Percentiles rank a stretch among this genome's conserved stretches.
These are phyloP conservation scores for Candida suzukii DNA, from an alignment of 805 yeast genomes.

Conservation along the genomic window DNA sequence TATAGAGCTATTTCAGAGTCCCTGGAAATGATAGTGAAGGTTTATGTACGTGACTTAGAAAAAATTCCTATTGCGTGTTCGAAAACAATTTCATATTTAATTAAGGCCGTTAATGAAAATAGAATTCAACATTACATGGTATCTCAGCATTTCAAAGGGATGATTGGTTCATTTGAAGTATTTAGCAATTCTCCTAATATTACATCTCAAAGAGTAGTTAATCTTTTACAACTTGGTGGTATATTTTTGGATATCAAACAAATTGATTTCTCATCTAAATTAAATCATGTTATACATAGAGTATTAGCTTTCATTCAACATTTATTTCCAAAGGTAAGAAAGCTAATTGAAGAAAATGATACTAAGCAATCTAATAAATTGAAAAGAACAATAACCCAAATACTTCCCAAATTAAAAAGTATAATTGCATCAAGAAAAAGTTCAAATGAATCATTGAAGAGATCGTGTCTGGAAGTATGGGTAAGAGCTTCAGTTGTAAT, in stretches of 20 bases:
- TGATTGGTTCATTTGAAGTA: neutral
- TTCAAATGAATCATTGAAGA: slow-evolving; percentile 8
- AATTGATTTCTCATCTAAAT: neutral
- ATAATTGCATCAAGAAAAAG: slow-evolving; percentile 8
- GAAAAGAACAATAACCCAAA: slow-evolving; percentile 1
- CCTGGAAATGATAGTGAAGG: slow-evolving; percentile 6
- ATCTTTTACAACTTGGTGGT: neutral
- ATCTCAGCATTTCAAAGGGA: slow-evolving; percentile 7
- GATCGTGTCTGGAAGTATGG: slow-evolving; percentile 14
- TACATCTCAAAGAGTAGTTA: neutral
- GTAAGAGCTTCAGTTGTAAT: slow-evolving; percentile 9
- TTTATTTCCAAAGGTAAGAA: slow-evolving; percentile 7
- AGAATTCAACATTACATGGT: slow-evolving; percentile 2
- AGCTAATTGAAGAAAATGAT: neutral
- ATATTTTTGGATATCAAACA: neutral
- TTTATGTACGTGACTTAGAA: slow-evolving; percentile 6
- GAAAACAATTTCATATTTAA: neutral
- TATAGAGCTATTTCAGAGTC: slow-evolving; percentile 9
- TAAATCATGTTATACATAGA: neutral
- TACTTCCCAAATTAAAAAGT: slow-evolving; percentile 11
- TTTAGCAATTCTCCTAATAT: neutral
- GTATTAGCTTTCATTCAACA: neutral
- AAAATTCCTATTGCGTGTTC: slow-evolving; percentile 11
- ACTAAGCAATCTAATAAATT: neutral
- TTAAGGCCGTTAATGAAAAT: slow-evolving; percentile 10